Evolutionary conservation across 176 grass and related monocot genomes (phyloP), one percentile per base, ranked within the genome.

Genomic region (Carex kokanica): DNA sequence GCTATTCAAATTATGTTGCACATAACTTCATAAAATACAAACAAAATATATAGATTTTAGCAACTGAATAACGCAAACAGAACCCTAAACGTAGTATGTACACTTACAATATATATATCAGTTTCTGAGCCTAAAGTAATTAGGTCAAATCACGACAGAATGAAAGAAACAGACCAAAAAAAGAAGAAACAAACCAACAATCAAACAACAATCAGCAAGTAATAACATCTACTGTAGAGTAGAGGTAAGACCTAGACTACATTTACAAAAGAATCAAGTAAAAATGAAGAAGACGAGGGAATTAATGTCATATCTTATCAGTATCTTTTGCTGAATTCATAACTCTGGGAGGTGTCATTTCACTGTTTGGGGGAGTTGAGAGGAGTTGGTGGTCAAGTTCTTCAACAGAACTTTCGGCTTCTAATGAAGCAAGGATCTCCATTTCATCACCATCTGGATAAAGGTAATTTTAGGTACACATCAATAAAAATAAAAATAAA

Each of bases 381-480:
- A 95, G 82, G 56, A 95, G 86, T 60, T 87, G 90, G 56, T 84
- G 47, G 81, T 90, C 93, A 81, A 87, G 56, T 71, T 92, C 90
- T 56, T 88, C 93, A 0, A 86, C 29, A 3, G 83, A 80, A 34
- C 85, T 90, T 81, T 85, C 88, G 12, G 91, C 88, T 20, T 85
- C 60, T 3, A 89, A 66, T 15, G 90, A 92, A 13, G 90, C 86
- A 78, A 87, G 84, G 45, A 87, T 92, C 81, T 90, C 90, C 78
- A 89, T 81, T 51, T 82, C 93, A 81, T 95, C 73, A 32, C 13
- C 93, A 88, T 90, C 90, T 95, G 86, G 29, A 89, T 64, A 84
- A 72, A 68, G 67, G 25, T 0, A 55, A 34, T 18, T 55, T 78
- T 32, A 74, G 24, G 60, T 64, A 68, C 56, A 29, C 74, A 63